Evolutionary conservation across 2,329 filamentous ascomycete genomes (phyloP), one percentile per base, ranked within the genome.

Genomic region (Trematosphaeria pertusa): DNA sequence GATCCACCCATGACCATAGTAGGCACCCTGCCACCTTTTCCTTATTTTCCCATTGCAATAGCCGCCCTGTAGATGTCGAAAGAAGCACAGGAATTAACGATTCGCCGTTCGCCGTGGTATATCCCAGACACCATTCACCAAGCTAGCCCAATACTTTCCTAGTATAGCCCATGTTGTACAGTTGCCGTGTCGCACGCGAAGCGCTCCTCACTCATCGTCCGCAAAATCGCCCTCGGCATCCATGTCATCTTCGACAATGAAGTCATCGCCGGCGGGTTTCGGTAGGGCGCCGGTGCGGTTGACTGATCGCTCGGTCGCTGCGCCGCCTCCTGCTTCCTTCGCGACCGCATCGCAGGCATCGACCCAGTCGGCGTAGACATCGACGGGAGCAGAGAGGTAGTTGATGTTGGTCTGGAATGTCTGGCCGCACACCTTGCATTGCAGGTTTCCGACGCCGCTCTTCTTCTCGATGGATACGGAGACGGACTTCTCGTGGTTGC

Each of bases 321-420:
- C 64, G 17, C 67, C 72, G 11, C 71, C 74, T 14, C 76, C 79
- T 15, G 79, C 77, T 50, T 85, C 79, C 64, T 88, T 86, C 12
- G 86, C 86, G 38, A 89, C 86, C 5, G 83, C 80, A 66, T 90
- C 87, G 68, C 87, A 89, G n/a, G 94, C 94, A 75, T 99, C 94
- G 54, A 99, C 90, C 94, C 94, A 99, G 73, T 97, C 94, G 24
- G 90, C 89, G 69, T 99, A 99, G 6, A 99, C 93, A 69, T 99
- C 94, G 36, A 99, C 91, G 0, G 91, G 84, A 11, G 89, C 89
- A 19, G 90, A 95, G 19, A 97, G 85, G 95, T 92, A 96, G 72
- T 97, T 96, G 68, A 96, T 92, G 43, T 85, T 86, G 48, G 90
- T 95, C 72, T 97, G 91, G 69, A 96, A 99, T 50, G 86, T 87